Evolutionary conservation across 768 basidiomycete species (phyloP).

Genomic region (Phlebiopsis flavidoalba): DNA sequence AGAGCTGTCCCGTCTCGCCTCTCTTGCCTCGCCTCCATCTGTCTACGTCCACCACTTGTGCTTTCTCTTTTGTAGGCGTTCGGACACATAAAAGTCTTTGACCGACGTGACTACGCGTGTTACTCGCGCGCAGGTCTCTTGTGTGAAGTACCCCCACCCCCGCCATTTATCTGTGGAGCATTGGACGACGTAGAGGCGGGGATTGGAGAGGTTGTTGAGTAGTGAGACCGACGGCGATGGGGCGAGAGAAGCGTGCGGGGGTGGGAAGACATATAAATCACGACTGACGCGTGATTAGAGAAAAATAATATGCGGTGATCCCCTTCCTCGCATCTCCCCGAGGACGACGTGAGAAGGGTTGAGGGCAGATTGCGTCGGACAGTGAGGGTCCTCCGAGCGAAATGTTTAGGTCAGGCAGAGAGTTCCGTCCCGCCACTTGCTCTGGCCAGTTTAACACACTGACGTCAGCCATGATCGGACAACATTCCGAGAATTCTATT

Average conservation of each 20-base stretch:
- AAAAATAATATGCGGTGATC: background rate
- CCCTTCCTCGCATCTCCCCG: no score
- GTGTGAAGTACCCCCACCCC: slow-evolving; percentile 33
- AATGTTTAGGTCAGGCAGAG: background rate
- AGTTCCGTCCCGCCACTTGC: background rate
- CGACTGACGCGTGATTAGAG: background rate
- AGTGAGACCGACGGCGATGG: slow-evolving; percentile 51
- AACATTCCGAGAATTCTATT: background rate
- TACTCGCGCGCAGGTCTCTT: slow-evolving; percentile 48
- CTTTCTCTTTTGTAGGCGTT: slow-evolving; percentile 26
- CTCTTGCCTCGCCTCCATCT: slow-evolving; percentile 50
- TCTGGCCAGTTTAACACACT: slow-evolving; percentile 6
- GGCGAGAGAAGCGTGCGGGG: slow-evolving; percentile 25
- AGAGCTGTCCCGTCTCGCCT: slow-evolving; percentile 42
- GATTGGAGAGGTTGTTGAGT: slow-evolving; percentile 39
- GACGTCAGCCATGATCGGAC: slow-evolving; percentile 1
- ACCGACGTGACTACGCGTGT: slow-evolving; percentile 28
- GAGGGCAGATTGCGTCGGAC: background rate
- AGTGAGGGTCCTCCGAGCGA: background rate
- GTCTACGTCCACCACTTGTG: slow-evolving; percentile 51
- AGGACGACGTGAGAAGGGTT: background rate
- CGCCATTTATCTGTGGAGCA: slow-evolving; percentile 37
- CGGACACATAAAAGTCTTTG: slow-evolving; percentile 27
- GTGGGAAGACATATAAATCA: slow-evolving; percentile 32
- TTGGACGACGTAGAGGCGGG: slow-evolving; percentile 30